Base-by-base conservation (phyloP, 306 rosid genomes). In the Cucurbita ficifolia region DNA sequence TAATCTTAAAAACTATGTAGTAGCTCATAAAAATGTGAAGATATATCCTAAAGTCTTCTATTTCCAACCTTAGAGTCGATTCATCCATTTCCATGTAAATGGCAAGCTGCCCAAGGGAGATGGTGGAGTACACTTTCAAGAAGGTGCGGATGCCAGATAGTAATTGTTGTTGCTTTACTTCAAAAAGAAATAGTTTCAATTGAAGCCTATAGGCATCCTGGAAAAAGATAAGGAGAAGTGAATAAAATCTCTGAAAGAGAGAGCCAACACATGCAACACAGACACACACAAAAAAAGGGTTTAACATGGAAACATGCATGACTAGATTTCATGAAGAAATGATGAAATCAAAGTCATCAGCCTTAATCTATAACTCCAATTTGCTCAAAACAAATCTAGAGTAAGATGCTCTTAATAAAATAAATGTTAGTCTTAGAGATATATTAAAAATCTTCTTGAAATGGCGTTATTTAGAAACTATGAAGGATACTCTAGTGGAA, bases 121-220 rank as follows among this genome's bases (percentile, higher is more conserved):
- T 89, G 54, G 97, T 83, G 74, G 99, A 91, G 72, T 94, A 94
- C 53, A 91, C 91, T 84, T 88, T 91, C 83, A 89, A 82, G 85
- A 89, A 91, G 65, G 99, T 94, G 63, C 99, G 83, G 71, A 94
- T 84, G 43, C 99, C 95, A 8, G 96, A 89, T 59, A 94, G 76
- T 83, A 89, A 73, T 53, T 94, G 99, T 63, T 94, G 99, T 76
- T 94, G 99, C 91, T 89, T 94, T 81, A 93, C 96, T 86, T 94
- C 97, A 82, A 89, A 94, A 29, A 94, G 97, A 82, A 94, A 94
- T 46, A 91, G 70, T 79, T 94, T 94, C 84, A 94, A 82, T 80
- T 94, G 97, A 79, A 91, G 97, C 71, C 99, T 89, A 77, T 91
- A 94, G n/a, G 96, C 99, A 73, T 94, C 96, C 97, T 95, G 92